These are phyloP conservation scores for Ormosia semicastrata DNA, from an alignment of 306 rosid genomes.

Conservation along the genomic window DNA sequence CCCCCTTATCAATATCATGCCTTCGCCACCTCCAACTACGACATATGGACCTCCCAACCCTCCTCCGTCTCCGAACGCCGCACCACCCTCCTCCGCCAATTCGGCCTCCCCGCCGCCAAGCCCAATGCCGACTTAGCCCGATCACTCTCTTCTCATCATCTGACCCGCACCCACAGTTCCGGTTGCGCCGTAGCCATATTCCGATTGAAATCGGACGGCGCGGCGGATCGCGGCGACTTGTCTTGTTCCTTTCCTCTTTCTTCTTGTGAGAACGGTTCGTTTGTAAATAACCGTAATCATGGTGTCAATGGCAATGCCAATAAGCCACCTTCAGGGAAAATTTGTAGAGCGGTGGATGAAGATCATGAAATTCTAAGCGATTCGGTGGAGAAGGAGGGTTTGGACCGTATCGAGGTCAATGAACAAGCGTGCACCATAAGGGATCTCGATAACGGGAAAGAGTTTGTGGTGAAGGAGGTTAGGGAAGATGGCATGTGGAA, in stretches of 20 bases:
- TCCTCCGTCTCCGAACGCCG: slow-evolving; percentile 87
- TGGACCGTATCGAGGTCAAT: neutral
- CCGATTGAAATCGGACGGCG: slow-evolving; percentile 62
- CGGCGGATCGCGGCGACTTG: slow-evolving; percentile 15
- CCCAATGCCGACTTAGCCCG: slow-evolving; percentile 13
- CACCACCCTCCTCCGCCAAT: slow-evolving; percentile 56
- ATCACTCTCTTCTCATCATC: slow-evolving; percentile 49
- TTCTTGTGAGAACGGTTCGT: slow-evolving; percentile 10
- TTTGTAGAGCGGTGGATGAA: too few species aligned
- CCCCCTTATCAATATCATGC: slow-evolving; percentile 41
- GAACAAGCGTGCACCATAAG: slow-evolving; percentile 65
- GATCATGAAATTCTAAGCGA: slow-evolving; percentile 47
- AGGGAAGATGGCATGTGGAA: slow-evolving; percentile 74
- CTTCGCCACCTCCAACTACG: slow-evolving; percentile 50
- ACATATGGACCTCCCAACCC: slow-evolving; percentile 83
- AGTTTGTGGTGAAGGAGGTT: slow-evolving; percentile 79
- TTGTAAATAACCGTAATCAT: slow-evolving; percentile 42
- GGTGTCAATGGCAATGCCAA: slow-evolving; percentile 25
- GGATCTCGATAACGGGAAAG: slow-evolving; percentile 81
- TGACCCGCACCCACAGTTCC: slow-evolving; percentile 23
- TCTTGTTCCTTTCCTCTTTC: neutral
- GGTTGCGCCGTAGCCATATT: slow-evolving; percentile 23
- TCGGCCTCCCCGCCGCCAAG: slow-evolving; percentile 60
- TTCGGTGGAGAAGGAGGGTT: slow-evolving; percentile 26
- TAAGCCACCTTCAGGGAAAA: too few species aligned